Base-by-base conservation (phyloP, 2,329 filamentous ascomycete species). In the Ceratocystis harringtonii region DNA sequence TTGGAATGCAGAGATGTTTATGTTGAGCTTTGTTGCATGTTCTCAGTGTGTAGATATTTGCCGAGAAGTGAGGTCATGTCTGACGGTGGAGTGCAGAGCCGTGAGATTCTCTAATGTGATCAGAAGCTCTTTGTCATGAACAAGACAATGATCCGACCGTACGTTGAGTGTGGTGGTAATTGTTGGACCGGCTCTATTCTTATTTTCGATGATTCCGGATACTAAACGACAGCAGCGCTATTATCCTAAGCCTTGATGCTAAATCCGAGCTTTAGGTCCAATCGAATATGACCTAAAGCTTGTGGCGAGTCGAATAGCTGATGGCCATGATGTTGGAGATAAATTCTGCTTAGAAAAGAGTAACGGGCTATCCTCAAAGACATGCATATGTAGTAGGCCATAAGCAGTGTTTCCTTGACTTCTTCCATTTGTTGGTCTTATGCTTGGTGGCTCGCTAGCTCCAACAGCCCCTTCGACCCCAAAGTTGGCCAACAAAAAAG, bases 401-500 rank as follows among this genome's bases (percentile, higher is more conserved):
- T 25, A 52, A 52, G 25, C 48, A 52, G n/a, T 25, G 48, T 22
- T 50, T 50, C 7, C 48, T 25, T 19, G 8, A 5, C 7, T 25
- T 30, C 7, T 58, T 17, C 28, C n/a, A 25, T 17, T 19, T 52
- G n/a, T 22, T 52, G n/a, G 22, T n/a, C 48, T n/a, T 25, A 12
- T 58, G 28, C 25, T 19, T 36, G 6, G 55, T n/a, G 28, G 30
- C 28, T 52, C n/a, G 15, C 55, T 32, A 61, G 10, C n/a, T 30
- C 64, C 64, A 62, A 65, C 48, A 45, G 55, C 30, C 52, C 52
- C 55, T 36, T 58, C 36, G 55, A n/a, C 55, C 32, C 55, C 55
- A 63, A 63, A 55, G 17, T 17, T 52, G n/a, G 44, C 61, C 62
- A 63, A 63, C 62, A 67, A 66, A 66, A 67, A 67, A 52, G 66